Percentiles rank a stretch among this genome's conserved stretches.
Evolutionary conservation across 805 yeast genomes (phyloP).

Genomic region (Hermanozyma aechmeae): DNA sequence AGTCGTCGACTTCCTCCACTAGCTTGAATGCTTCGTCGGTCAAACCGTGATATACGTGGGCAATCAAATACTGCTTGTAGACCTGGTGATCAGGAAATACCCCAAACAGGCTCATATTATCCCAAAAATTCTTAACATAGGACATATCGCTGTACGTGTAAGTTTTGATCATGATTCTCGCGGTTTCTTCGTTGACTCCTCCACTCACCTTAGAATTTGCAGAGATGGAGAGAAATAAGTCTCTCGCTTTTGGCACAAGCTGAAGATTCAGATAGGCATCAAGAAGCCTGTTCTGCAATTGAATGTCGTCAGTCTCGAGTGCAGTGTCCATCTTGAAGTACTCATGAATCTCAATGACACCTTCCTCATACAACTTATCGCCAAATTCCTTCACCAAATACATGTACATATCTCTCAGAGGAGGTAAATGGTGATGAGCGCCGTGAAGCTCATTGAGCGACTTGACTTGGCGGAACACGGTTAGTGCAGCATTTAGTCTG

Average conservation of each 20-base stretch:
- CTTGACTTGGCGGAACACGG: conserved; percentile 53
- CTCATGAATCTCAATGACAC: conserved; percentile 55
- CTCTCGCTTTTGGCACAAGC: conserved; percentile 47
- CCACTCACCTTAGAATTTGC: conserved; percentile 36
- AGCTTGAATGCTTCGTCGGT: conserved; percentile 46
- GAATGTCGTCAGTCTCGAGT: conserved; percentile 43
- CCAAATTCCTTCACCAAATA: conserved; percentile 57
- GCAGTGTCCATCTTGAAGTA: conserved; percentile 52
- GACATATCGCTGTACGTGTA: conserved; percentile 45
- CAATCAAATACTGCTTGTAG: conserved; percentile 53
- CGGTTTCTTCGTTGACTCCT: conserved; percentile 55
- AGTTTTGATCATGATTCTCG: conserved; percentile 57
- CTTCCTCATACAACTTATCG: conserved; percentile 47
- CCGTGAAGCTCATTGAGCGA: conserved; percentile 46
- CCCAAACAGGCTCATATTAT: conserved; percentile 42
- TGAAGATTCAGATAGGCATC: conserved; percentile 54
- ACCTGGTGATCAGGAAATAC: conserved; percentile 44
- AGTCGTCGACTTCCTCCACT: conserved; percentile 37
- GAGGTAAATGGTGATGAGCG: conserved; percentile 7
- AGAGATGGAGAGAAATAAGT: conserved; percentile 50
- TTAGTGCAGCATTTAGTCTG: conserved; percentile 53
- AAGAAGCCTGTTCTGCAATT: conserved; percentile 51
- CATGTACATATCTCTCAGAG: conserved; percentile 41
- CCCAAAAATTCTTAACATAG: conserved; percentile 56
- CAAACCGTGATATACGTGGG: conserved; percentile 60